These are phyloP conservation scores for Serendipita sp. DNA, from an alignment of 768 basidiomycete species.

Conservation along the genomic window DNA sequence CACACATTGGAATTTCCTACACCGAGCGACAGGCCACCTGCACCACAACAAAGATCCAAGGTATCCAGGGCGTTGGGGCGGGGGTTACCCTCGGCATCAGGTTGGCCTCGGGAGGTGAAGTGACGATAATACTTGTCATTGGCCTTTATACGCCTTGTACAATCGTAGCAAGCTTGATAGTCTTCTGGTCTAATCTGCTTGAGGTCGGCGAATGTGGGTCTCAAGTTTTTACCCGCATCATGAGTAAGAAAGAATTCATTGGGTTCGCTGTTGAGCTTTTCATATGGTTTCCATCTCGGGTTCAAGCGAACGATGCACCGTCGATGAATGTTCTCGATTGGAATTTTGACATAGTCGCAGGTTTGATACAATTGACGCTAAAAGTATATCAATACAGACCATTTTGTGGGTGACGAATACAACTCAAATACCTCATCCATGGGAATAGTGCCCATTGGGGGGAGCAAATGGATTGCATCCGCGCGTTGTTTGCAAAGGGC, in stretches of 20 bases:
- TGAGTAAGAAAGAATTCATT: conserved; percentile 5
- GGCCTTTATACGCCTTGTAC: neutral
- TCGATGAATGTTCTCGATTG: neutral
- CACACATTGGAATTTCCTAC: neutral
- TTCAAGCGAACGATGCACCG: neutral
- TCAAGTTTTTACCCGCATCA: neutral
- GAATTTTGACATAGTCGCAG: neutral
- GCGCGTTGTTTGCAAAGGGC: neutral
- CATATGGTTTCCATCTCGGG: neutral
- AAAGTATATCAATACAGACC: neutral
- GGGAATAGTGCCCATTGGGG: neutral
- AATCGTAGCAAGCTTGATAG: neutral
- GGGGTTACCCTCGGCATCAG: neutral
- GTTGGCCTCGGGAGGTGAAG: neutral
- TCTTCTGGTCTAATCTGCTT: neutral
- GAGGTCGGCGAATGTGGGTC: neutral
- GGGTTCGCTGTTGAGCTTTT: neutral
- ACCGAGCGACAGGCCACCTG: neutral
- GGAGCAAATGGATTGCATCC: neutral
- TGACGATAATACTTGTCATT: neutral
- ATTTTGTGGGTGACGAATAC: no score
- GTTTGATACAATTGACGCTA: neutral
- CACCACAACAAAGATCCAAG: neutral
- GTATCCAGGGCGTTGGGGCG: neutral
- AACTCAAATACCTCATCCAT: neutral